Evolutionary conservation across 805 yeast genomes (phyloP).

Genomic region (Cyberlindnera petersonii): DNA sequence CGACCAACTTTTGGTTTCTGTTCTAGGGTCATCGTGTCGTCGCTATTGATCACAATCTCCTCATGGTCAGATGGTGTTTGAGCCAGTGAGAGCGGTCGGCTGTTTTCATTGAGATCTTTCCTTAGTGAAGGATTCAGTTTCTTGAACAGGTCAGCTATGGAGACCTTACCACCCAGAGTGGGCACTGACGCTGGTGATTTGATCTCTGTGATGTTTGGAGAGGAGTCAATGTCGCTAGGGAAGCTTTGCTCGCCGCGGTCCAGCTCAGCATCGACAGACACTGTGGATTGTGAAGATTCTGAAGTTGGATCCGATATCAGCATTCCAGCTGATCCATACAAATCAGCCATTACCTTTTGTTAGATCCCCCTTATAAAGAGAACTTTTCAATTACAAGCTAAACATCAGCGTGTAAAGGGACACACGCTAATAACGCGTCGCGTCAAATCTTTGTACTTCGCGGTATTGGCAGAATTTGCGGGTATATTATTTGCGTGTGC

Average conservation of each 20-base stretch:
- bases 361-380: neutral
- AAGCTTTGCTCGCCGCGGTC: slow-evolving; percentile 6
- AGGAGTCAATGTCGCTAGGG: slow-evolving; percentile 11
- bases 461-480: too few species aligned
- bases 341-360: neutral
- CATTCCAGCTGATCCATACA: neutral
- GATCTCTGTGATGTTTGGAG: neutral
- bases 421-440: too few species aligned
- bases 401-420: too few species aligned
- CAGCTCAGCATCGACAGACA: slow-evolving; percentile 3
- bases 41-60: slow-evolving; percentile 1
- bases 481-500: too few species aligned
- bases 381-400: too few species aligned
- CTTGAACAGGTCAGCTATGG: slow-evolving; percentile 16
- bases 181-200: neutral
- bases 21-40: neutral
- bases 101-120: neutral
- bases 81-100: neutral
- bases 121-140: slow-evolving; percentile 5
- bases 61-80: slow-evolving; percentile 1
- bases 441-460: too few species aligned
- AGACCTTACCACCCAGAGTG: slow-evolving; percentile 5
- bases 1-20: slow-evolving; percentile 5
- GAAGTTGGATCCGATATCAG: neutral
- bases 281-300: slow-evolving; percentile 4